phyloP scores from a whole-genome alignment of 495 filamentous ascomycete genomes.

The Trichoderma orchidacearum region DNA sequence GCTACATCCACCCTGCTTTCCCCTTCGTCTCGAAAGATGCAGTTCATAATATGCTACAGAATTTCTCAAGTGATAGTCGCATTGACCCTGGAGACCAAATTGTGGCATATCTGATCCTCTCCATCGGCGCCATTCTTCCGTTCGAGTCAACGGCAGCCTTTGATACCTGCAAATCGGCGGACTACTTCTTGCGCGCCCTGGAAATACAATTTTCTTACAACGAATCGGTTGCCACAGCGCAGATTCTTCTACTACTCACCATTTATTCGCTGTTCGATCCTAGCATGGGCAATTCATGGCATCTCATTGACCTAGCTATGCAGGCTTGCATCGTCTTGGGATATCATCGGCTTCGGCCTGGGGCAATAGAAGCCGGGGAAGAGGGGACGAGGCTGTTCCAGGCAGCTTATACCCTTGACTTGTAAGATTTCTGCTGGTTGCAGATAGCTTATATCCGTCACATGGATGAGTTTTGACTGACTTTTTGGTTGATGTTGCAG shows the following conservation, averaged over 20 bases:
- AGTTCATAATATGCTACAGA: neutral
- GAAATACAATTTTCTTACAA: neutral
- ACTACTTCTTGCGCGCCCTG: neutral
- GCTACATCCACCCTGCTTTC: neutral
- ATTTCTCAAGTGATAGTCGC: neutral
- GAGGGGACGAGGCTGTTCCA: neutral
- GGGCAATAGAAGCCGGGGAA: neutral
- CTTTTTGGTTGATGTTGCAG: neutral
- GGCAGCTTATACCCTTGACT: neutral
- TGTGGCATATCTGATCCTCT: neutral
- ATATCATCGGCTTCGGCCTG: neutral
- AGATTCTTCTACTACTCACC: neutral
- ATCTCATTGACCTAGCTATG: neutral
- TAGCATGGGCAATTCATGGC: neutral
- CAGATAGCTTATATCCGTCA: too few relatives aligned
- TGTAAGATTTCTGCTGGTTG: neutral
- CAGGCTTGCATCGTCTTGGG: neutral
- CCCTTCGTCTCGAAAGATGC: neutral
- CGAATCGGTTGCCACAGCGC: neutral
- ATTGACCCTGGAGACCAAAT: neutral
- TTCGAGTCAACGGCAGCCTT: neutral
- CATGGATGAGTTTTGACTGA: too few relatives aligned
- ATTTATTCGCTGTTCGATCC: neutral
- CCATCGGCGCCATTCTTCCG: neutral
- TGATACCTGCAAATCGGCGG: neutral